These are phyloP conservation scores for Akanthomyces muscarius DNA, from an alignment of 2,329 filamentous ascomycete genomes.

Conservation along the genomic window DNA sequence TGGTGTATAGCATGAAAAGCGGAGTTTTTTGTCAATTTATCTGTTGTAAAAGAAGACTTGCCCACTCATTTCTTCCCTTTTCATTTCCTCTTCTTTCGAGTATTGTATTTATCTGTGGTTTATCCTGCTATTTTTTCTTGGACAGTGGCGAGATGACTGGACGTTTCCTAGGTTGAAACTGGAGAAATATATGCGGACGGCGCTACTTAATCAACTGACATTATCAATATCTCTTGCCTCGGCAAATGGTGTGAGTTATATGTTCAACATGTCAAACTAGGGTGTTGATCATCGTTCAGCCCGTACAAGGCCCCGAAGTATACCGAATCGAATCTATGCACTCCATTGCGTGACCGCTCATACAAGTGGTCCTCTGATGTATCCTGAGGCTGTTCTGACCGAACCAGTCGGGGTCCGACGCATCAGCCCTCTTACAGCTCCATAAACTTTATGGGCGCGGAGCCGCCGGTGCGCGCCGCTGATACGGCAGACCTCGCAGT, in stretches of 20 bases:
- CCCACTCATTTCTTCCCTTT: not conserved
- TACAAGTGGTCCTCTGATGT: no score
- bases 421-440: no score
- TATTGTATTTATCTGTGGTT: not conserved
- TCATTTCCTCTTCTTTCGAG: not conserved
- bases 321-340: no score
- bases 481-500: no score
- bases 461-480: not conserved
- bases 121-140: not conserved
- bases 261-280: no score
- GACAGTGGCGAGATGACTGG: constrained; percentile 7
- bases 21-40: constrained; percentile 9
- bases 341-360: no score
- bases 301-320: no score
- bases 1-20: constrained; percentile 11
- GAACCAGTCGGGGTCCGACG: no score
- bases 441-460: not conserved
- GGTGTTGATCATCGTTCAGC: no score
- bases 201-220: constrained; percentile 5
- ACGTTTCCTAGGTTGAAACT: not conserved
- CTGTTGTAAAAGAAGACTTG: not conserved
- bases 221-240: not conserved
- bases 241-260: not conserved
- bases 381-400: no score
- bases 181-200: constrained; percentile 6